A percentile compares a stretch with the other conserved stretches of the same genome.
phyloP scores from a whole-genome alignment of 371 early-diverging fungal genomes.

The Saksenaea oblongispora region DNA sequence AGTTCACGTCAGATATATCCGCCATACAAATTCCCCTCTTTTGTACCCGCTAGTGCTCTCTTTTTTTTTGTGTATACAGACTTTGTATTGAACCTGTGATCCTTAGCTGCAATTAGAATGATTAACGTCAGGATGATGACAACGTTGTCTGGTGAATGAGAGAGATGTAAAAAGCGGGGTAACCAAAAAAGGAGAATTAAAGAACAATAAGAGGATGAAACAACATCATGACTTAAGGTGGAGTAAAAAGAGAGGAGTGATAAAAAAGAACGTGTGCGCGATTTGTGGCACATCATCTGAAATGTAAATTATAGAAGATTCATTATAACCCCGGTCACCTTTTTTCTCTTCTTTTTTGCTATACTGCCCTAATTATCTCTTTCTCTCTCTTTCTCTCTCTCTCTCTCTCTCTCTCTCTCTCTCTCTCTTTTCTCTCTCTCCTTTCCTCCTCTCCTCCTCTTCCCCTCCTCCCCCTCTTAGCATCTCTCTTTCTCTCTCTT shows the following conservation, averaged over 20 bases:
- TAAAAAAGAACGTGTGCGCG: background rate
- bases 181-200: background rate
- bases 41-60: background rate
- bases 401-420: background rate
- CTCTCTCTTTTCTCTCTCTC: background rate
- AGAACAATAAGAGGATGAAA: slow-evolving; percentile 3
- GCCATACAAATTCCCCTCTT: background rate
- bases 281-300: slow-evolving; percentile 3
- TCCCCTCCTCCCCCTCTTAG: background rate
- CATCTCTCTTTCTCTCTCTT: background rate
- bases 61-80: background rate
- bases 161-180: background rate
- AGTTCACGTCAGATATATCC: background rate
- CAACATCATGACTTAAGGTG: background rate
- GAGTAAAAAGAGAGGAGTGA: background rate
- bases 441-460: background rate
- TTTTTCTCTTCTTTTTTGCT: slow-evolving; percentile 2
- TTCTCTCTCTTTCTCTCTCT: background rate
- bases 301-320: background rate
- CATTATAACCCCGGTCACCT: slow-evolving; percentile 3
- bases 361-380: slow-evolving; percentile 3
- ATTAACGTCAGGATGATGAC: background rate
- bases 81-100: background rate
- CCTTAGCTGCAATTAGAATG: background rate
- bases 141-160: background rate